A percentile compares a stretch with the other conserved stretches of the same genome.
Conservation (phyloP, 805 yeast species). For the Kurtzmaniella fragi region DNA sequence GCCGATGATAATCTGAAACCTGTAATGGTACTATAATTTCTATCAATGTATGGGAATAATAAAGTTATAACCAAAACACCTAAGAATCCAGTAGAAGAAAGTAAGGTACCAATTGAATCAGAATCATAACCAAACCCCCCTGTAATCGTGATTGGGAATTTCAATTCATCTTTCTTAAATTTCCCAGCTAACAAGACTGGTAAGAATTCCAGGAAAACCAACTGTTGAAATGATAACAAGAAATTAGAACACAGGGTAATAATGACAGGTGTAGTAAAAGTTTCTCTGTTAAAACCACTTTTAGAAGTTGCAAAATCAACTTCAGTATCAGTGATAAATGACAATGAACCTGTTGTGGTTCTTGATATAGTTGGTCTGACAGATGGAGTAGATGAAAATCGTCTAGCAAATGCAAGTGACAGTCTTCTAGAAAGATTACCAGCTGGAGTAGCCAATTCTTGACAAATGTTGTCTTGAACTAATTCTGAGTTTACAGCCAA, state of each 20-base stretch:
- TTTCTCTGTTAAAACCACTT: conserved; percentile 14
- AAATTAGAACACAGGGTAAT: conserved; percentile 33
- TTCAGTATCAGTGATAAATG: conserved; percentile 1
- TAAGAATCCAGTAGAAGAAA: conserved; percentile 49
- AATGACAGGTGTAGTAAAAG: conserved; percentile 25
- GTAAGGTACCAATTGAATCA: conserved; percentile 43
- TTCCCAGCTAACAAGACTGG: conserved; percentile 48
- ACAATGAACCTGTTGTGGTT: conserved; percentile 1
- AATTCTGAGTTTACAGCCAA: too few relatives aligned
- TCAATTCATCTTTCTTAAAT: conserved; percentile 17
- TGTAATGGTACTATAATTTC: conserved; percentile 39
- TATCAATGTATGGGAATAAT: conserved; percentile 48
- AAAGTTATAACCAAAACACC: conserved; percentile 48
- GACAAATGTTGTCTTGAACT: background rate
- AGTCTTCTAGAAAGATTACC: background rate
- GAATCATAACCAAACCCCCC: conserved; percentile 53
- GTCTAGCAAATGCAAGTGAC: conserved; percentile 2
- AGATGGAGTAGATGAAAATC: conserved; percentile 3
- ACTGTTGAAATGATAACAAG: conserved; percentile 40
- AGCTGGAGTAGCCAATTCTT: background rate
- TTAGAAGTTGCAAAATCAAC: conserved; percentile 1
- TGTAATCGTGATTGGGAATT: conserved; percentile 43
- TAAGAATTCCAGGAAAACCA: conserved; percentile 49
- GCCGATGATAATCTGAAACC: conserved; percentile 38
- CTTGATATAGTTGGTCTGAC: conserved; percentile 7